Evolutionary conservation across 345 rosid genomes (phyloP).

Genomic region (Excoecaria cochinchinensis): DNA sequence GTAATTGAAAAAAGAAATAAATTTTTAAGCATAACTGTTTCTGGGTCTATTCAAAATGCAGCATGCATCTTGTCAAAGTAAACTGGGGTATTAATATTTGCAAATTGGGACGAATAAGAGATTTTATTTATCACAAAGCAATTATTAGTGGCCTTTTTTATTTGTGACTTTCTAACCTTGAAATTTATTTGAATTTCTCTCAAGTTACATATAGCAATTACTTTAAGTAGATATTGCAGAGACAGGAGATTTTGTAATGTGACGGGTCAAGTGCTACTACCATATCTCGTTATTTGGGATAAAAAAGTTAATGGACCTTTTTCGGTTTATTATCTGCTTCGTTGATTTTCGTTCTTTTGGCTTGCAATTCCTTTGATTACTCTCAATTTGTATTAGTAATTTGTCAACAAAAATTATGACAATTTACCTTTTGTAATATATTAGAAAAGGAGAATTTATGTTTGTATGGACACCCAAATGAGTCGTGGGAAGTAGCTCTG

Average conservation of each 20-base stretch:
- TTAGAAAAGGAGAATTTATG: conserved; percentile 33
- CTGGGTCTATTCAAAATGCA: background rate
- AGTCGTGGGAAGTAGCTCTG: conserved; percentile 24
- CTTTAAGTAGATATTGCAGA: background rate
- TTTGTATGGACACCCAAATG: conserved; percentile 29
- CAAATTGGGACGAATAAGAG: background rate
- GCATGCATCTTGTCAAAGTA: background rate
- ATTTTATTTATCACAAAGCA: background rate
- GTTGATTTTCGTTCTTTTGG: background rate
- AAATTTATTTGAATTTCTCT: no score
- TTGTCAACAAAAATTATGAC: background rate
- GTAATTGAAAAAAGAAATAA: no score
- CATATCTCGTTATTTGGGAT: background rate
- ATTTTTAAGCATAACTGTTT: no score
- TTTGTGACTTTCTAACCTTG: background rate
- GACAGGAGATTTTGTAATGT: background rate
- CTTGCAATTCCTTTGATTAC: background rate
- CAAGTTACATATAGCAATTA: no score
- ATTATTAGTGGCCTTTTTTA: background rate
- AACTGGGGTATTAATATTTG: background rate
- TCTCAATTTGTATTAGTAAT: background rate
- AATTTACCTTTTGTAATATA: background rate
- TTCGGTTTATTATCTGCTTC: background rate
- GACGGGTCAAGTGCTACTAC: background rate
- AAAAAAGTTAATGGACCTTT: background rate